phyloP scores from a whole-genome alignment of 768 basidiomycete genomes.

The Boletus reticulatus region DNA sequence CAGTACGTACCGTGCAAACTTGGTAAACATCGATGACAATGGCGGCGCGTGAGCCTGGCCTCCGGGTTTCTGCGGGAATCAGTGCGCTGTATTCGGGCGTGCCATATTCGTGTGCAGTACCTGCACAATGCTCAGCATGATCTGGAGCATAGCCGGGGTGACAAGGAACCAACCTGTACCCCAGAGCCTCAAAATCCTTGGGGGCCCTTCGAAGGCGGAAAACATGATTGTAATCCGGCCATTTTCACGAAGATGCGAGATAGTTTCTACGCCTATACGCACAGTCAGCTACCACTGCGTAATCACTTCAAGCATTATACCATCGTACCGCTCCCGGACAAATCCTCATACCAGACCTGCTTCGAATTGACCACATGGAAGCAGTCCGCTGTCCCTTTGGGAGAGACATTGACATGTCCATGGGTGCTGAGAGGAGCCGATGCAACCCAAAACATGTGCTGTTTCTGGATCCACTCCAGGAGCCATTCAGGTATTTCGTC shows the following conservation, averaged over 20 bases:
- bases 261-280: conserved; percentile 49
- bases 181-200: conserved; percentile 54
- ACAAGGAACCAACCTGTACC: conserved; percentile 43
- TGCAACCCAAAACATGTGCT: conserved; percentile 72
- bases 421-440: conserved; percentile 56
- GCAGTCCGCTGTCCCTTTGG: conserved; percentile 61
- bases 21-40: conserved; percentile 60
- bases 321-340: conserved; percentile 60
- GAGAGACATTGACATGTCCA: conserved; percentile 66
- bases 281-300: not conserved
- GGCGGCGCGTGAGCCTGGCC: conserved; percentile 56
- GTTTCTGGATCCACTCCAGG: conserved; percentile 56
- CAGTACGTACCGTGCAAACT: conserved; percentile 43
- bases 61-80: conserved; percentile 45
- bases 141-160: not conserved
- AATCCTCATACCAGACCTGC: conserved; percentile 70
- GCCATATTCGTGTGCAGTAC: conserved; percentile 59
- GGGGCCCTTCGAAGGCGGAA: conserved; percentile 58
- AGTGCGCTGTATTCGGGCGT: conserved; percentile 55
- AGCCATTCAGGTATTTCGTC: conserved; percentile 56
- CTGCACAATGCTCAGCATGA: conserved; percentile 29
- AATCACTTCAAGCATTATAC: not conserved
- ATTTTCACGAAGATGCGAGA: conserved; percentile 63
- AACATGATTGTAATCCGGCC: conserved; percentile 61
- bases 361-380: conserved; percentile 56